phyloP scores from a whole-genome alignment of 139 green algal species.

The Coccomyxa sp. region DNA sequence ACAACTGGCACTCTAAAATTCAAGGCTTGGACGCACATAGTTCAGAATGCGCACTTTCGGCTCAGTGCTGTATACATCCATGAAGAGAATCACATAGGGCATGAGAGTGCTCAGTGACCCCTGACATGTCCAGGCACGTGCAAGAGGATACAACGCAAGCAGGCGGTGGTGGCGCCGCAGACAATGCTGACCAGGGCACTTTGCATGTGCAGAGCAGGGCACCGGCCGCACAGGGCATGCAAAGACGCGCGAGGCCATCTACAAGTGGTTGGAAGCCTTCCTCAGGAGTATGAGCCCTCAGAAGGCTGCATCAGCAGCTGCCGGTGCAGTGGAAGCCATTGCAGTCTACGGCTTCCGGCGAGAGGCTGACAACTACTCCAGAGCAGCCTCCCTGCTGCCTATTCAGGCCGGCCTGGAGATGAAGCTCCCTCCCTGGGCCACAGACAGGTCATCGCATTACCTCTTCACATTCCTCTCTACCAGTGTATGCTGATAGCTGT shows the following conservation, averaged over 20 bases:
- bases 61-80: background rate
- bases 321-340: background rate
- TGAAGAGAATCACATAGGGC: background rate
- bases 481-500: background rate
- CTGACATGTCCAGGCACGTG: background rate
- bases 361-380: background rate
- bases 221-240: background rate
- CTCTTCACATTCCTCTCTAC: background rate
- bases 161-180: no score
- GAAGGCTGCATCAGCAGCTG: background rate
- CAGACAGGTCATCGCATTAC: background rate
- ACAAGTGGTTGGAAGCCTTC: constrained; percentile 15
- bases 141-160: background rate
- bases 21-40: no score
- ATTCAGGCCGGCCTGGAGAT: constrained; percentile 9
- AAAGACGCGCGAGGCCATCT: constrained; percentile 7
- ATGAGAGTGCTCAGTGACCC: background rate
- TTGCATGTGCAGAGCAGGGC: background rate
- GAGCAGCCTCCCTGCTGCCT: constrained; percentile 3
- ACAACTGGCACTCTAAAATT: no score
- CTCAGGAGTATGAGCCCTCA: constrained; percentile 1
- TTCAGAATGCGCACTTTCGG: no score
- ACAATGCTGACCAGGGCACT: background rate
- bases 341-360: constrained; percentile 5
- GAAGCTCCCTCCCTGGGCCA: background rate